Base-by-base conservation (phyloP, 2,329 filamentous ascomycete genomes). In the Escovopsis weberi region DNA sequence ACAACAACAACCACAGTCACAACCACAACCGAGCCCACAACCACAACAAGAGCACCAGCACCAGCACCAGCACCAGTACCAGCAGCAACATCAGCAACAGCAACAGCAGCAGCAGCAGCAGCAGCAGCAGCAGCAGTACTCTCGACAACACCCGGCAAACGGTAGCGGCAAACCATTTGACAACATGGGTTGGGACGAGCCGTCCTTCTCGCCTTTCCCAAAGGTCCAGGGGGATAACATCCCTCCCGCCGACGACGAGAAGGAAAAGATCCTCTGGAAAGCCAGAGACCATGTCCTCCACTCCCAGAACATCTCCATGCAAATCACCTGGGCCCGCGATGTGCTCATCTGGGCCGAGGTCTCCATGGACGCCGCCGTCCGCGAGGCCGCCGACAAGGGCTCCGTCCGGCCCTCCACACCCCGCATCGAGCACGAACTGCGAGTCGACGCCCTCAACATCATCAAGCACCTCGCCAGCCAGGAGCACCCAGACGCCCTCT, bases 281-380 rank as follows among this genome's bases (percentile, higher is more conserved):
- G 86, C 87, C 32, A 79, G 89, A 43, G 67, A 83, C 47, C 75
- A 83, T 45, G 89, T 96, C 33, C 71, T 98, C 48, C 85, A 87
- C 57, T 94, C 87, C 38, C 93, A 93, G 55, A 88, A 98, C 59
- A 86, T 93, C 39, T 82, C 93, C 52, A 93, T 94, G 78, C 91
- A 98, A 66, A 74, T 98, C 55, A 85, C 85, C 47, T 98, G 91
- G 91, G 89, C 91, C 35, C 84, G 93, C 57, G 91, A 96, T 63
- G 82, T 87, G 37, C 72, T 98, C 45, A 78, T 80, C 42, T 95
- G 87, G 69, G 85, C 89, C 30, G 89, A 95, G 55, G 80, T 87
- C 44, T 76, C 85, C 39, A 75, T 81, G 55, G 81, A 93, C 53
- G 81, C 88, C 46, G 78, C 82, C 53, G 68, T 78, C 46, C 78